Evolutionary conservation across 805 yeast species (phyloP), one percentile per base, ranked within the genome.

Genomic region (Candida parachauliodes): DNA sequence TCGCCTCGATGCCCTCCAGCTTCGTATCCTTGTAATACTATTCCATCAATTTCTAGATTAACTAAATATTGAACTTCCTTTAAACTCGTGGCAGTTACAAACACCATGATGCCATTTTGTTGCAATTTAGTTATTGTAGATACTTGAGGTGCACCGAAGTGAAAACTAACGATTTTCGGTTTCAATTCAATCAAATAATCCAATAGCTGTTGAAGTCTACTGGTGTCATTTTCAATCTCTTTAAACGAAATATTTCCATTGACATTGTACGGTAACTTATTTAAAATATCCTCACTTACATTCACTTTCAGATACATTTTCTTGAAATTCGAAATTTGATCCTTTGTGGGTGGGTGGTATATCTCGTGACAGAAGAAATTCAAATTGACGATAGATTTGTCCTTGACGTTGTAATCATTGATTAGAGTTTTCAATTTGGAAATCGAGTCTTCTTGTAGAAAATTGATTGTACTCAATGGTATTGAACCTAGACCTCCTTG

Each of bases 1-100:
- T 63, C 70, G 2, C 83, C 83, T 12, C 84, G 56, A 49, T 79
- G 84, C 0, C 84, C 84, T 17, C 84, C 84, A 3, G 84, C 84
- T 46, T 77, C 83, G 51, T 61, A 62, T 0, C 83, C 83, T 51
- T 79, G 85, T 18, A 68, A 61, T 6, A 72, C 59, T 3, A 78
- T 52, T 1, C 74, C 81, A 50, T 76, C 78, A 5, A 69, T 66
- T 0, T 67, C 67, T 0, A 51, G 40, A 0, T 52, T 48, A 2
- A 51, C 21, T 21, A 62, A 52, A 31, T 50, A 24, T 12, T 45
- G 21, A 0, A 73, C 75, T 45, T 78, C 83, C 1, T 50, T 47
- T 0, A 66, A 47, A 14, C 65, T 65, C 0, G 82, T 77, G 0
- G 72, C 77, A 1, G 74, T 56, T 1, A 67, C 74, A 44, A 74